Base-by-base conservation (phyloP, 148 eudicot species). In the Oxyria digyna region DNA sequence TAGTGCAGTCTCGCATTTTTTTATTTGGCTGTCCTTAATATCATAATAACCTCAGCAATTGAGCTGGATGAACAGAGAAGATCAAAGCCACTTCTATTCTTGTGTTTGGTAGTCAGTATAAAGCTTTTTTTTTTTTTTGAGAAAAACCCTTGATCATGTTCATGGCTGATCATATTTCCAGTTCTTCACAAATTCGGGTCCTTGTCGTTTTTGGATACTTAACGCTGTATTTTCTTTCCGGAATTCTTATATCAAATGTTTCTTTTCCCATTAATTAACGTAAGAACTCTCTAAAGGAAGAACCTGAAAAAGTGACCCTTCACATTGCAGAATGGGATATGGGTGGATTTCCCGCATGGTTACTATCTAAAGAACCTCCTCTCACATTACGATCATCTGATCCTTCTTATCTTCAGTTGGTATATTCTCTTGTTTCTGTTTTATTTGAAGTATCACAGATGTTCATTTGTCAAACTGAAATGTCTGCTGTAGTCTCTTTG, bases 291-390 rank as follows among this genome's bases (percentile, higher is more conserved):
- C 13, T 6, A 29, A 57, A 14, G 35, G 35, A 33, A 13, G 8
- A 26, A 29, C 8, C 64, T 57, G 26, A 59, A 13, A 31, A 15
- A 27, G 15, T 59, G 37, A 24, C 21, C 37, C 37, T 20, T 4
- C 17, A 1, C 10, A 7, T 70, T 81, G 79, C 88, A 93, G 98
- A 93, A 82, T 93, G 98, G 98, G 98, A 93, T 86, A 76, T 93
- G 46, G 98, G 98, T 54, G 98, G 98, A 71, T 89, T 89, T 75
- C 98, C 98, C 72, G 83, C 98, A 45, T 93, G 98, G 98, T 73
- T 93, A 82, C 97, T 93, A 52, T 74, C 83, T 46, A 78, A 78
- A 75, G 86, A 90, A 73, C 98, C 98, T 42, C 77, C 88, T 74
- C 78, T 88, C 27, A 86, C 42, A 77, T 72, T 93, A 73, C 83